Evolutionary conservation across 441 rosid genomes (phyloP), one percentile per base, ranked within the genome.

Genomic region (Euphorbia corollata): DNA sequence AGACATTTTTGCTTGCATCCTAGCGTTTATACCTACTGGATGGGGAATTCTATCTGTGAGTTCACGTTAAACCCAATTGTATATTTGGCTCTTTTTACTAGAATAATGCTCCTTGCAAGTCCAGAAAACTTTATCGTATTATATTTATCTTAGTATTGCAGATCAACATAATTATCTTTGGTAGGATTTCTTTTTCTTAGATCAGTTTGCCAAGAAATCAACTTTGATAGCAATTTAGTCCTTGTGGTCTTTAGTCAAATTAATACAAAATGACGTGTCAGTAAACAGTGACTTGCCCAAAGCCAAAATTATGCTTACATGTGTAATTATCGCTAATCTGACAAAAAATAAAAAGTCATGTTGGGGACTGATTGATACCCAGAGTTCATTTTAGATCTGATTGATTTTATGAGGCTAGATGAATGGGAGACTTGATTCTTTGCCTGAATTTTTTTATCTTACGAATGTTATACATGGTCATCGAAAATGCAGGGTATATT

Each of bases 1-100:
- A n/a, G 99, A 95, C 73, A 70, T 95, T 73, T 86, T 95, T 71
- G 98, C 99, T 68, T 76, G 82, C 81, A 71, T 92, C 63, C 75
- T 92, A 75, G 99, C 98, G 61, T 95, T 95, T 72, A 57, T 90
- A 58, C 96, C 99, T 36, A 95, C 99, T 16, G 98, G 97, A 65
- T 95, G 99, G 99, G 98, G 90, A 78, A 88, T 95, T 73, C 85
- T 92, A 23, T 92, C 80, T 6, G 99, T 94, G 71, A 91, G 96
- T 77, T 64, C 53, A 65, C 66, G 39, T 71, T 13, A 20, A 55
- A 58, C 48, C 8, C n/a, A 41, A 11, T 50, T 15, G 20, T 15
- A 15, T 59, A 6, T 19, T 11, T 23, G 7, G 13, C 2, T 10
- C 4, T 2, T n/a, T 5, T 69, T 2, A 36, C 66, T 22, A 18